Percentiles rank a stretch among this genome's conserved stretches.
These are phyloP conservation scores for Aspergillus candidus DNA, from an alignment of 2,329 filamentous ascomycete genomes.

Conservation along the genomic window DNA sequence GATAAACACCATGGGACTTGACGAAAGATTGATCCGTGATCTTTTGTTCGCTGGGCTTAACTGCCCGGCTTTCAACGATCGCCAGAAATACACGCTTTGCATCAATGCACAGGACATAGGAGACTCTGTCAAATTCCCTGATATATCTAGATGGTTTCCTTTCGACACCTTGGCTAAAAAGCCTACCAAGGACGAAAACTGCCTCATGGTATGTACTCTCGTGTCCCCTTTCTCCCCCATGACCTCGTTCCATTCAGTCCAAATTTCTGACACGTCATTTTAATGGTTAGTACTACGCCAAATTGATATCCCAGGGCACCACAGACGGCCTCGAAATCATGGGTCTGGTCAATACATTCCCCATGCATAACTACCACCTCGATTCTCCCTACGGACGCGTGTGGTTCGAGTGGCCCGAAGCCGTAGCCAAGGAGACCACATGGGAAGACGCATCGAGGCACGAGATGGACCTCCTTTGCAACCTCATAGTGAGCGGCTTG, in stretches of 20 bases:
- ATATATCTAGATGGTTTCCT: constrained; percentile 31
- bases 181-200: constrained; percentile 14
- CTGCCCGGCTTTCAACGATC: constrained; percentile 41
- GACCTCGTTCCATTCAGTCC: background rate
- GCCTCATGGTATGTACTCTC: constrained; percentile 22
- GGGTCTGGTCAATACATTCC: constrained; percentile 17
- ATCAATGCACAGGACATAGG: constrained; percentile 20
- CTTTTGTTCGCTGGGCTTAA: constrained; percentile 36
- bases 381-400: constrained; percentile 24
- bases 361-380: constrained; percentile 9
- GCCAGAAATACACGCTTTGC: constrained; percentile 35
- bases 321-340: background rate
- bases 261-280: too few relatives aligned
- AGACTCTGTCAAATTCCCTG: constrained; percentile 18
- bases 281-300: constrained; percentile 18
- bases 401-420: constrained; percentile 24
- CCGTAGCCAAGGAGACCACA: constrained; percentile 9
- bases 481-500: constrained; percentile 19
- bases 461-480: constrained; percentile 18
- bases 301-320: constrained; percentile 19
- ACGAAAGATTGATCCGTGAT: constrained; percentile 33
- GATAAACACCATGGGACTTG: constrained; percentile 32
- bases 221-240: background rate
- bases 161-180: constrained; percentile 33
- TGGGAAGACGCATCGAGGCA: constrained; percentile 20